Evolutionary conservation across 176 grass and related monocot genomes (phyloP).

Genomic region (Pontederia paniculata): DNA sequence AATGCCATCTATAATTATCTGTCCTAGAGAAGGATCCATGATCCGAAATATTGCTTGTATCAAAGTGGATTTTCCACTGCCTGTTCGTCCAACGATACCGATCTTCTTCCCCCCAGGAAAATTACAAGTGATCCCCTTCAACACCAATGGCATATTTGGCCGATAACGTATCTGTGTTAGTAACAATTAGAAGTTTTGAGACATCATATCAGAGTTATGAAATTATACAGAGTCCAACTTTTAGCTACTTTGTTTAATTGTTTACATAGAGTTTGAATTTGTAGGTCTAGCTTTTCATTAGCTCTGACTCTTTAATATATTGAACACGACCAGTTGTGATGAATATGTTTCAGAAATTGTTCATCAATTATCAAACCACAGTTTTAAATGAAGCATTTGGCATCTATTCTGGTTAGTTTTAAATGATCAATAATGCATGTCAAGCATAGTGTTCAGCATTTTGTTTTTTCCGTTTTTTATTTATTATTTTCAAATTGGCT

Average conservation of each 20-base stretch:
- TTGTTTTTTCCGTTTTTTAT: too few relatives aligned
- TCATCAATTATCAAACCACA: not conserved
- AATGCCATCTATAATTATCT: slow-evolving; percentile 27
- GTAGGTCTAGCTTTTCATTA: too few relatives aligned
- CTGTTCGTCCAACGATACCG: slow-evolving; percentile 41
- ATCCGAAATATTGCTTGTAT: slow-evolving; percentile 33
- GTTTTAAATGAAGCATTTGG: not conserved
- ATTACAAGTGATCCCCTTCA: slow-evolving; percentile 28
- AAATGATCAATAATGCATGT: too few relatives aligned
- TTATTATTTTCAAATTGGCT: too few relatives aligned
- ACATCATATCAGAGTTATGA: too few relatives aligned
- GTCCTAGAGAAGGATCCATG: slow-evolving; percentile 28
- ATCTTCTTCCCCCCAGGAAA: slow-evolving; percentile 35
- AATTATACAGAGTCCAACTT: too few relatives aligned
- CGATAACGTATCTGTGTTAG: slow-evolving; percentile 23
- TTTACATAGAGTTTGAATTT: too few relatives aligned
- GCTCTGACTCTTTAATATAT: not conserved
- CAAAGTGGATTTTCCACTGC: slow-evolving; percentile 37
- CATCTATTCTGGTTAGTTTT: too few relatives aligned
- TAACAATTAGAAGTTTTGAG: not conserved
- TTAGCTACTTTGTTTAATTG: too few relatives aligned
- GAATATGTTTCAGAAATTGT: not conserved
- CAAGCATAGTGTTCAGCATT: too few relatives aligned
- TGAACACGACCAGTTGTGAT: too few relatives aligned
- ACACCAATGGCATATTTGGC: slow-evolving; percentile 29